Percentiles rank a stretch among this genome's conserved stretches.
Conservation (phyloP, 148 eudicot genomes). For the Polygonum maritimum region DNA sequence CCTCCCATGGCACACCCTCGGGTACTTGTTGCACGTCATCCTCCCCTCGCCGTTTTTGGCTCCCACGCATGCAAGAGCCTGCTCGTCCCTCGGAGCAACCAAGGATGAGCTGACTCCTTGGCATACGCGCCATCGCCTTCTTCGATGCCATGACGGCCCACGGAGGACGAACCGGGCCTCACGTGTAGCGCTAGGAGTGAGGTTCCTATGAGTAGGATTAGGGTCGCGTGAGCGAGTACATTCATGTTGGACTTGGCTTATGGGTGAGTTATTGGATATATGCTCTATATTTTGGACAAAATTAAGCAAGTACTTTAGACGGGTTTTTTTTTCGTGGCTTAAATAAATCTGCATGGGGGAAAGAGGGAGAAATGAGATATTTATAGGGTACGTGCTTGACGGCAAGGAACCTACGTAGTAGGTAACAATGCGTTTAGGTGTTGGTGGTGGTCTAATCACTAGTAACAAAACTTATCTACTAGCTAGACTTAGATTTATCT, state of each 20-base stretch:
- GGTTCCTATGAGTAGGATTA: not conserved
- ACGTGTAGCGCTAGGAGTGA: not conserved
- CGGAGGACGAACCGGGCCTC: not conserved
- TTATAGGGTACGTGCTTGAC: not conserved
- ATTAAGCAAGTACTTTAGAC: too few species aligned
- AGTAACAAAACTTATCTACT: not conserved
- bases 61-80: not conserved
- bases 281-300: too few species aligned
- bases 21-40: conserved; percentile 20
- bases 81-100: not conserved
- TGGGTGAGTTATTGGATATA: not conserved
- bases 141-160: not conserved
- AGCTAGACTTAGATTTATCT: not conserved
- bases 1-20: conserved; percentile 36
- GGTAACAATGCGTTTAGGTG: not conserved
- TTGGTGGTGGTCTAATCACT: not conserved
- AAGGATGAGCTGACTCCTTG: not conserved
- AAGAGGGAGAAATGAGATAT: not conserved
- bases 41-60: not conserved
- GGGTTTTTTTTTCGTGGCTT: not conserved
- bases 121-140: not conserved
- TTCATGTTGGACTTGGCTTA: not conserved
- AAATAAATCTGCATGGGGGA: not conserved
- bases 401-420: not conserved
- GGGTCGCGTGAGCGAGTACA: not conserved